phyloP scores from a whole-genome alignment of 2,329 filamentous ascomycete species.

The Stemphylium lycopersici region DNA sequence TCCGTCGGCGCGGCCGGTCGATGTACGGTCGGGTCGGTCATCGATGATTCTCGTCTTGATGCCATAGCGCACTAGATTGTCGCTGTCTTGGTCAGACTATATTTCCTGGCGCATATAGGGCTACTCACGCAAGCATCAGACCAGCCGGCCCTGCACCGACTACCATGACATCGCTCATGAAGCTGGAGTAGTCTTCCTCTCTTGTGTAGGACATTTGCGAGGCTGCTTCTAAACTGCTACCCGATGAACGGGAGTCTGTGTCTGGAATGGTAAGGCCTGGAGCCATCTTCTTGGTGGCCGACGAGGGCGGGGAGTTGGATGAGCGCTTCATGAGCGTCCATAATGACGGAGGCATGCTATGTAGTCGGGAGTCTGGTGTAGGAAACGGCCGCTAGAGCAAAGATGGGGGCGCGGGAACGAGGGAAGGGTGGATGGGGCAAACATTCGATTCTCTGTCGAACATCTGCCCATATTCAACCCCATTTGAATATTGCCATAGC shows the following conservation, averaged over 20 bases:
- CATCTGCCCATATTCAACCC: constrained; percentile 35
- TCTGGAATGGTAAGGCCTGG: constrained; percentile 34
- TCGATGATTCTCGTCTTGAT: constrained; percentile 71
- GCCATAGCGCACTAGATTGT: constrained; percentile 68
- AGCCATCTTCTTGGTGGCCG: constrained; percentile 45
- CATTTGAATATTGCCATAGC: constrained; percentile 13
- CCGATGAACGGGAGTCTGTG: constrained; percentile 32
- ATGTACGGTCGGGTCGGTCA: constrained; percentile 70
- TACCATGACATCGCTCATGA: constrained; percentile 49
- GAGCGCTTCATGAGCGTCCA: constrained; percentile 46
- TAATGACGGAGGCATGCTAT: constrained; percentile 43
- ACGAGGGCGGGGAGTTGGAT: constrained; percentile 27
- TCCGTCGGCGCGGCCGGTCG: constrained; percentile 72
- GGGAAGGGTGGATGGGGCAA: constrained; percentile 20
- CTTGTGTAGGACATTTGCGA: constrained; percentile 25
- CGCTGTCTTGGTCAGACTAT: constrained; percentile 42
- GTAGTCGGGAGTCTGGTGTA: constrained; percentile 16
- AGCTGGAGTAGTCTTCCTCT: constrained; percentile 38
- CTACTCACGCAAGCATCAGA: constrained; percentile 52
- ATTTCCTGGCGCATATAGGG: background rate
- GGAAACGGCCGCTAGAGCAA: constrained; percentile 26
- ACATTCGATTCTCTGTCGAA: constrained; percentile 25
- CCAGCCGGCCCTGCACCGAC: constrained; percentile 53
- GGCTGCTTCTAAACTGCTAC: constrained; percentile 28
- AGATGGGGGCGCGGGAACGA: constrained; percentile 35